phyloP scores from a whole-genome alignment of 2,329 filamentous ascomycete species.

The Aspergillus sp. region DNA sequence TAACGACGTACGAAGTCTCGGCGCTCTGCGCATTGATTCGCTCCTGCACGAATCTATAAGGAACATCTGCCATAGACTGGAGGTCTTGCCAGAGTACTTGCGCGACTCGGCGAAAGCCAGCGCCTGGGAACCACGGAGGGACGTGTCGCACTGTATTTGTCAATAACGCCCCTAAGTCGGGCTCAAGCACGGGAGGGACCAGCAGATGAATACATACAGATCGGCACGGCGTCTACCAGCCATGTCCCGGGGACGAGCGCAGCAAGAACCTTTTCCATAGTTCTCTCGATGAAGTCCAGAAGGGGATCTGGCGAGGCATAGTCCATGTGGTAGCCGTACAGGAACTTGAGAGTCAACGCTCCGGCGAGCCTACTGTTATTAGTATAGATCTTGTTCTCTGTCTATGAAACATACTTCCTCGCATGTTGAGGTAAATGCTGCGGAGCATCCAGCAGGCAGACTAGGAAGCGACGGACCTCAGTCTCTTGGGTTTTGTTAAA shows the following conservation, averaged over 20 bases:
- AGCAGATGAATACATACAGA: not conserved
- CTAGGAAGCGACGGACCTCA: constrained; percentile 47
- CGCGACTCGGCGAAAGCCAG: constrained; percentile 44
- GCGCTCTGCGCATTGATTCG: constrained; percentile 35
- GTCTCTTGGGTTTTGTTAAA: constrained; percentile 47
- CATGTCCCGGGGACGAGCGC: constrained; percentile 9
- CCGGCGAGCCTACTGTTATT: constrained; percentile 34
- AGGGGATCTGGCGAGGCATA: constrained; percentile 43
- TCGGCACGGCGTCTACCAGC: constrained; percentile 14
- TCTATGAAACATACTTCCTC: constrained; percentile 27
- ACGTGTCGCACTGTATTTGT: constrained; percentile 11
- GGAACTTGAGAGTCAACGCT: constrained; percentile 45
- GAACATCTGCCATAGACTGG: constrained; percentile 31
- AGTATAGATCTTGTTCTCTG: not conserved
- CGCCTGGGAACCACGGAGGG: constrained; percentile 44
- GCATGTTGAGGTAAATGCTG: constrained; percentile 39
- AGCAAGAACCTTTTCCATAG: constrained; percentile 41
- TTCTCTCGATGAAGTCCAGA: constrained; percentile 42
- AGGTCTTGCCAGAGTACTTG: constrained; percentile 32
- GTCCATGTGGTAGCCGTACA: constrained; percentile 49
- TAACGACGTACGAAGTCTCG: constrained; percentile 42
- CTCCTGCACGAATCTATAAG: constrained; percentile 46
- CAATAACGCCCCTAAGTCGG: not conserved
- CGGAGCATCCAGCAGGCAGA: constrained; percentile 43
- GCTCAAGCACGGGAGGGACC: too few species aligned